phyloP scores from a whole-genome alignment of 208 protist species.

The Crithidia sp. region DNA sequence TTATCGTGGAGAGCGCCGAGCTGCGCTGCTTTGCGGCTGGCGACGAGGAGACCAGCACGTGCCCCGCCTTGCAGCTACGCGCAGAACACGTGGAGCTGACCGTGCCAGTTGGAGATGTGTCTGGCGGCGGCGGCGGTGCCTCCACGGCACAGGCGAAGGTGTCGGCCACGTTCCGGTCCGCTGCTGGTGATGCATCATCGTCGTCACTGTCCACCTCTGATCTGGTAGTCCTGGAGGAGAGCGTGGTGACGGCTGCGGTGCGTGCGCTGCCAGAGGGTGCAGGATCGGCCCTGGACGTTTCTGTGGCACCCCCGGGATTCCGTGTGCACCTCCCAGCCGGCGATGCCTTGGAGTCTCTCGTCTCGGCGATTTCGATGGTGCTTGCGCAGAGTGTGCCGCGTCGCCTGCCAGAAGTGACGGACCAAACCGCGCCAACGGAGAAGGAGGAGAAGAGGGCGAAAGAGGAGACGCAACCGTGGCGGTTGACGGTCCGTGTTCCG shows the following conservation, averaged over 20 bases:
- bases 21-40: constrained; percentile 16
- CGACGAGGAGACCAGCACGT: not conserved
- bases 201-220: not conserved
- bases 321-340: constrained; percentile 5
- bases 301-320: not conserved
- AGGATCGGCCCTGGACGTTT: not conserved
- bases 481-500: constrained; percentile 1
- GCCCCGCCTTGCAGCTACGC: not conserved
- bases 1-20: constrained; percentile 15
- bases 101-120: not conserved
- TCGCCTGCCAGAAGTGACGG: not conserved
- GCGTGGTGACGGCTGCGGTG: not conserved
- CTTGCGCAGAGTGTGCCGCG: constrained; percentile 6
- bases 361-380: constrained; percentile 12
- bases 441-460: not conserved
- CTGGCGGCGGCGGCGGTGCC: too few relatives aligned
- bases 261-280: not conserved
- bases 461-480: not conserved
- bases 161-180: not conserved
- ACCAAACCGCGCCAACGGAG: too few relatives aligned
- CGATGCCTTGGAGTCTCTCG: not conserved
- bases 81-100: not conserved
- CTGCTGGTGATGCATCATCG: too few relatives aligned
- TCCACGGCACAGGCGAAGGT: not conserved
- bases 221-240: not conserved